A percentile compares a stretch with the other conserved stretches of the same genome.
phyloP scores from a whole-genome alignment of 768 basidiomycete species.

The Chalciporus piperatus region DNA sequence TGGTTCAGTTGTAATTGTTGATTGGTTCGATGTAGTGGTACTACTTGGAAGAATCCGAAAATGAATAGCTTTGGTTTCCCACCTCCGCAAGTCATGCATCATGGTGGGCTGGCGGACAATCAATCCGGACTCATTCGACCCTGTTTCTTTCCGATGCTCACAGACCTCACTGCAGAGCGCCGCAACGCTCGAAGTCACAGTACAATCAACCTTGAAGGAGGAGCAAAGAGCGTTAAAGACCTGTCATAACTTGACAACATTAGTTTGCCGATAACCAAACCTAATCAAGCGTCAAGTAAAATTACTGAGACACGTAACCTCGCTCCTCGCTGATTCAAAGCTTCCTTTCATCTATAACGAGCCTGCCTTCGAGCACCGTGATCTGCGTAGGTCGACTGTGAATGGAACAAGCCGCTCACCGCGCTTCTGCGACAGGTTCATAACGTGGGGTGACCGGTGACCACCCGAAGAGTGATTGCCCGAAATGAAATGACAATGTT shows the following conservation, averaged over 20 bases:
- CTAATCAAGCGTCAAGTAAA: constrained; percentile 23
- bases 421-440: constrained; percentile 1
- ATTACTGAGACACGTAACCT: constrained; percentile 15
- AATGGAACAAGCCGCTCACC: constrained; percentile 1
- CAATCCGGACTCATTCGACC: constrained; percentile 6
- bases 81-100: constrained; percentile 17
- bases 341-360: background rate
- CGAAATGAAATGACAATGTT: constrained; percentile 1
- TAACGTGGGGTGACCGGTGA: background rate
- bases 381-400: constrained; percentile 10
- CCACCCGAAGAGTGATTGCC: background rate
- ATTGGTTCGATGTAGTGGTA: background rate
- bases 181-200: background rate
- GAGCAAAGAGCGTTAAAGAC: constrained; percentile 6
- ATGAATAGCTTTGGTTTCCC: constrained; percentile 15
- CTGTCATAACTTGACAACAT: constrained; percentile 7
- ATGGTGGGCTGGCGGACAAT: constrained; percentile 6
- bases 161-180: constrained; percentile 8
- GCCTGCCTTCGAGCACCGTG: background rate
- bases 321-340: constrained; percentile 12
- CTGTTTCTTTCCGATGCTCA: constrained; percentile 8
- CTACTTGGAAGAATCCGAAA: constrained; percentile 10
- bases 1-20: background rate
- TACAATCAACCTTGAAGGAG: constrained; percentile 3
- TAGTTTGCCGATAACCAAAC: constrained; percentile 13